A percentile compares a stretch with the other conserved stretches of the same genome.
phyloP scores from a whole-genome alignment of 345 rosid genomes.

The Kernera saxatilis region DNA sequence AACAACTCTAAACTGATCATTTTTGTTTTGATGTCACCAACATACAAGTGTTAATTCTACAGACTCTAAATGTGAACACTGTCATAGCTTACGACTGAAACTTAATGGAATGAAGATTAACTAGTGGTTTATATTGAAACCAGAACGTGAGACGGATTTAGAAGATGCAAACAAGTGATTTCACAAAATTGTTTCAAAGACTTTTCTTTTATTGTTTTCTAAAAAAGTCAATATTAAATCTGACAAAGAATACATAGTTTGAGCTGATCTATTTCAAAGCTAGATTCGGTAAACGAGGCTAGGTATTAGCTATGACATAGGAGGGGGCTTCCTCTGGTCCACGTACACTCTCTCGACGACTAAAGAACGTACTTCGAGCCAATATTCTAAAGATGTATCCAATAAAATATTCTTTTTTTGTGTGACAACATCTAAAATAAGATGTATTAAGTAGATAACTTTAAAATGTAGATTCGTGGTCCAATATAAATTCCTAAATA shows the following conservation, averaged over 20 bases:
- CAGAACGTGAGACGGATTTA: neutral
- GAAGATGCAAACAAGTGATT: neutral
- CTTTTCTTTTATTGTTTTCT: neutral
- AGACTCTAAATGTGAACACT: neutral
- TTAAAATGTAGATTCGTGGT: neutral
- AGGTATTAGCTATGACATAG: neutral
- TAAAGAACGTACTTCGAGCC: neutral
- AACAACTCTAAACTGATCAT: no score
- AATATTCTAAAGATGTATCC: neutral
- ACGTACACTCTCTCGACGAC: constrained; percentile 1
- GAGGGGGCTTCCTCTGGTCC: constrained; percentile 12
- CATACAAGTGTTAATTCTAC: neutral
- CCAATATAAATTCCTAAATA: neutral
- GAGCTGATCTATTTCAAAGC: constrained; percentile 12
- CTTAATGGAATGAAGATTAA: neutral
- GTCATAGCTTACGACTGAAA: neutral
- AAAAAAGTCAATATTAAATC: neutral
- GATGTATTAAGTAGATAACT: neutral
- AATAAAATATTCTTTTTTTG: neutral
- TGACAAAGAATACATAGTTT: neutral
- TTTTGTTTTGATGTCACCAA: no score
- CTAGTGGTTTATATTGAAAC: neutral
- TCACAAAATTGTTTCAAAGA: neutral
- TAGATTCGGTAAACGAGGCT: constrained; percentile 23
- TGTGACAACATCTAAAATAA: no score